Evolutionary conservation across 2,329 filamentous ascomycete species (phyloP), one percentile per base, ranked within the genome.

Genomic region (Colletotrichum simmondsii): DNA sequence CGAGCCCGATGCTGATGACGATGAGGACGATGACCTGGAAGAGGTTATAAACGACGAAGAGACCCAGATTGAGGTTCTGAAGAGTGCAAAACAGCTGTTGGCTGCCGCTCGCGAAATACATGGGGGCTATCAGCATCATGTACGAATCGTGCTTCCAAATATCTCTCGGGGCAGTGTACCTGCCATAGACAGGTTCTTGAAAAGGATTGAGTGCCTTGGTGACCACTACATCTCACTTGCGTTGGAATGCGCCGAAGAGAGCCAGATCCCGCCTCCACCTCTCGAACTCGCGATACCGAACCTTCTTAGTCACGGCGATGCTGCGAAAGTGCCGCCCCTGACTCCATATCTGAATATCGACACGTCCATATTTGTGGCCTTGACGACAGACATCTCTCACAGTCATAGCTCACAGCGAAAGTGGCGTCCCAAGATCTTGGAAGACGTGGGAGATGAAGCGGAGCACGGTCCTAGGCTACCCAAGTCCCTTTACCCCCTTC

Each of bases 361-460:
- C 57, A 83, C 84, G 42, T 83, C 83, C 5, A 79, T 84, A 49
- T 78, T 85, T 3, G 79, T 84, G 16, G 81, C 83, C 42, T 76
- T 85, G 26, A 80, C 82, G 37, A 84, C 83, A 1, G 83, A 85
- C 64, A 77, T 84, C 24, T 84, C 81, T 2, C 83, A 85, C 35
- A 67, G 77, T 1, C 71, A 76, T 5, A 78, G 83, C 10, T 70
- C 78, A 14, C 77, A 79, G 1, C 77, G 80, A 64, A 78, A 77
- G 6, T 84, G 82, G 82, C 82, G 70, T 3, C 60, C 66, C 12
- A 72, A 72, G n/a, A 70, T 72, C 19, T 66, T 72, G 7, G 70
- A 72, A 60, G 70, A 72, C 7, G 70, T 72, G 0, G 49, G 46
- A 2, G 75, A 76, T 22, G 74, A 76, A 65, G 69, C 65, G 2